Evolutionary conservation across 2,329 filamentous ascomycete species (phyloP).

Genomic region (Aspergillus pseudoglaucus): DNA sequence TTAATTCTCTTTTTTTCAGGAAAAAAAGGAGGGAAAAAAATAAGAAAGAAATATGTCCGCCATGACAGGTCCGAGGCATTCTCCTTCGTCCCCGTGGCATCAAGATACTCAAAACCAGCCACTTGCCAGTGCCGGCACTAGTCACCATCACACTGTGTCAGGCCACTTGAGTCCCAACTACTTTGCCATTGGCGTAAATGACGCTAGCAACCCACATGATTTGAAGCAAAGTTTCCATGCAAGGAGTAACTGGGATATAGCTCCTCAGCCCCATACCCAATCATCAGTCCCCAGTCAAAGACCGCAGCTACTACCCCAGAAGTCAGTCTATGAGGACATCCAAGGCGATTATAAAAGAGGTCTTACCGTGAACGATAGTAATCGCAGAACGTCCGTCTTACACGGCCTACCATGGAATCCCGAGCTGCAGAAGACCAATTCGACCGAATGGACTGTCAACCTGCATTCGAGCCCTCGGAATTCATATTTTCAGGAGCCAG

Average conservation of each 20-base stretch:
- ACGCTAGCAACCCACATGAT: conserved; percentile 54
- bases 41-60: conserved; percentile 11
- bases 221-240: conserved; percentile 54
- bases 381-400: conserved; percentile 12
- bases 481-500: background rate
- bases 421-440: conserved; percentile 1
- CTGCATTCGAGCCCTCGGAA: background rate
- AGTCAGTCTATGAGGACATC: conserved; percentile 79
- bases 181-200: conserved; percentile 68
- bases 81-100: conserved; percentile 29
- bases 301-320: conserved; percentile 41
- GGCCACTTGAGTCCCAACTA: conserved; percentile 67
- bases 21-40: conserved; percentile 3
- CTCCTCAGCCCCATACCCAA: conserved; percentile 56
- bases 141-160: conserved; percentile 10
- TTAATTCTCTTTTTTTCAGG: background rate
- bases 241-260: conserved; percentile 66
- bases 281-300: conserved; percentile 52
- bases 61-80: conserved; percentile 27
- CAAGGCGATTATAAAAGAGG: conserved; percentile 52
- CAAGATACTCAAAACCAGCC: conserved; percentile 18
- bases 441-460: background rate
- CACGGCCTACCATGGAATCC: conserved; percentile 14
- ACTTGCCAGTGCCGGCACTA: conserved; percentile 13
- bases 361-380: conserved; percentile 15